Evolutionary conservation across 768 basidiomycete species (phyloP), one percentile per base, ranked within the genome.

Genomic region (Trametes gibbosa): DNA sequence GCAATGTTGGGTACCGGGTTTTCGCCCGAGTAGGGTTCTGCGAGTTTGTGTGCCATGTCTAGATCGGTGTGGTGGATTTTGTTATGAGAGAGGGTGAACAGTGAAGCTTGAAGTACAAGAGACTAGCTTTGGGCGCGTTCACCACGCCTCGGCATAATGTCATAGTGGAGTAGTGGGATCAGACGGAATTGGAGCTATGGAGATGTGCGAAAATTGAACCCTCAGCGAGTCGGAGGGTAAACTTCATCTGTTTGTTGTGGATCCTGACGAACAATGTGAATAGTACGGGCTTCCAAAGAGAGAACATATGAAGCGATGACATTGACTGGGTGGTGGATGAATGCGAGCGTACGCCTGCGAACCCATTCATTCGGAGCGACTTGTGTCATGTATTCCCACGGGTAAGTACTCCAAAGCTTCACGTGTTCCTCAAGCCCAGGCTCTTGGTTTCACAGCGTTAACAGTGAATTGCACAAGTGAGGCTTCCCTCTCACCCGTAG

Each of bases 1-100:
- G 68, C 66, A 35, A 72, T 68, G 48, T 66, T 66, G 6, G 72
- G 71, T 5, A 73, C 68, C 1, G 72, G 72, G 61, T 71, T 73
- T 54, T 70, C 71, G 45, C 68, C 71, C 60, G 71, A 72, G 63
- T 72, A 73, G 12, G 69, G 69, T 56, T 73, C 68, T 3, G 49
- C 54, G 5, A 66, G 40, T 17, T 63, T 68, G 59, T 73, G 72
- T 17, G 68, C 39, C 71, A 72, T 72, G 48, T 16, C 21, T 29
- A 23, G 41, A n/a, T 50, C 16, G 34, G 47, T 50, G 32, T 29
- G 19, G 25, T 8, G 19, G 39, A 19, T n/a, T 19, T 47, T 19
- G 19, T 17, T 6, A n/a, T n/a, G n/a, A n/a, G 4, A 25, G 23
- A 46, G 14, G 14, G 5, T 27, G 23, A 6, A 16, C 5, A 3